Conservation (phyloP, 2,329 filamentous ascomycete species). For the Fusarium annulatum region DNA sequence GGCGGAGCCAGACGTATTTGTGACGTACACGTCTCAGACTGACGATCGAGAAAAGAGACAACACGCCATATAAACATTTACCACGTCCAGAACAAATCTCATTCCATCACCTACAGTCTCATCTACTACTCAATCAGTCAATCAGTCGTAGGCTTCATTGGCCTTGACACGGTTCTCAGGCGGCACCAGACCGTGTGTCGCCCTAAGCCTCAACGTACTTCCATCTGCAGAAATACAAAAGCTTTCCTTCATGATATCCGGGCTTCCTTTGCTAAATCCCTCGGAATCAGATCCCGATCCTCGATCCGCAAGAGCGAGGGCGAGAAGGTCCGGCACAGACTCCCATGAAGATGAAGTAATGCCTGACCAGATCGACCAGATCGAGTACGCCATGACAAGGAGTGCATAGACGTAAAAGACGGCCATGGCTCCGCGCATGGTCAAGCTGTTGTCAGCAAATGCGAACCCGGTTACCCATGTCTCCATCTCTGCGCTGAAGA, state of each 20-base stretch:
- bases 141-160: conserved; percentile 5
- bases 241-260: conserved; percentile 1
- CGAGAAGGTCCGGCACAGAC: conserved; percentile 13
- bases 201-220: background rate
- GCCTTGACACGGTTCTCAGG: conserved; percentile 1
- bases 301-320: conserved; percentile 4
- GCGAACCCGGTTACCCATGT: conserved; percentile 37
- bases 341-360: conserved; percentile 22
- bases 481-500: conserved; percentile 30
- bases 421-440: conserved; percentile 15
- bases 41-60: background rate
- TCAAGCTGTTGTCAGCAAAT: conserved; percentile 23
- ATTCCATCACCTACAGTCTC: fast-evolving
- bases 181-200: background rate
- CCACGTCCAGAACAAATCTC: no score
- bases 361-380: conserved; percentile 13
- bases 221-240: conserved; percentile 8
- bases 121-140: background rate
- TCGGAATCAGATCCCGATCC: fast-evolving
- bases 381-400: background rate
- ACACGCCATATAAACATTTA: background rate
- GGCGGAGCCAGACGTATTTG: background rate
- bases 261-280: fast-evolving
- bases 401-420: conserved; percentile 18
- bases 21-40: background rate